These are phyloP conservation scores for Pyrus betulifolia DNA, from an alignment of 306 rosid genomes.

Conservation along the genomic window DNA sequence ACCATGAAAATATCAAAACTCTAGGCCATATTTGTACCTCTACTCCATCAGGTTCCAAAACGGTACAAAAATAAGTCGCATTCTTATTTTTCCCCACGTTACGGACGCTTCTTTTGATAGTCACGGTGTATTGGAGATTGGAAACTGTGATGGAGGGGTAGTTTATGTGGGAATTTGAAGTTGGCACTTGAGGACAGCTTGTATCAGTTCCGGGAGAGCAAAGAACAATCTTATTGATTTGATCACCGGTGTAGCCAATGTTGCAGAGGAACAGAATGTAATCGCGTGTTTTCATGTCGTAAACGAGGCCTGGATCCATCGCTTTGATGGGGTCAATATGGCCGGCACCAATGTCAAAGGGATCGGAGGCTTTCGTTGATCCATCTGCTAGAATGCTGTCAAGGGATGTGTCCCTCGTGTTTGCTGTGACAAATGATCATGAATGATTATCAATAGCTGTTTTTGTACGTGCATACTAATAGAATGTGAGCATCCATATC, in stretches of 20 bases:
- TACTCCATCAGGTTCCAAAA: constrained; percentile 30
- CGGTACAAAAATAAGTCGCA: constrained; percentile 20
- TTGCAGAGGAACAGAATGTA: constrained; percentile 38
- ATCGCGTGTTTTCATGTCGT: constrained; percentile 35
- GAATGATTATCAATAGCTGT: background rate
- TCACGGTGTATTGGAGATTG: constrained; percentile 22
- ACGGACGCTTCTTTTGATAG: constrained; percentile 35
- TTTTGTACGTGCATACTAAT: background rate
- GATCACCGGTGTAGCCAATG: constrained; percentile 30
- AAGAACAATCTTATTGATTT: constrained; percentile 25
- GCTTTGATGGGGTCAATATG: constrained; percentile 41
- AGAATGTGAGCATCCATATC: background rate
- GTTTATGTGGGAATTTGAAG: constrained; percentile 20
- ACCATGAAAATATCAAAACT: constrained; percentile 34
- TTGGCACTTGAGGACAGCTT: constrained; percentile 8
- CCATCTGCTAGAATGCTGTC: constrained; percentile 36
- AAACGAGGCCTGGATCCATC: constrained; percentile 41
- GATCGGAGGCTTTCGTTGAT: constrained; percentile 29
- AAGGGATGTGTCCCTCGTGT: constrained; percentile 19
- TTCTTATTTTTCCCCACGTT: constrained; percentile 29
- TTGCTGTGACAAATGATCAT: constrained; percentile 13
- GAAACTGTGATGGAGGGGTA: constrained; percentile 43
- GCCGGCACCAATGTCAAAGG: constrained; percentile 46
- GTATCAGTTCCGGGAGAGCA: constrained; percentile 3
- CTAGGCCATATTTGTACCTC: constrained; percentile 37